Conservation (phyloP, 495 filamentous ascomycete genomes). For the Penicillium atrosanguineum region DNA sequence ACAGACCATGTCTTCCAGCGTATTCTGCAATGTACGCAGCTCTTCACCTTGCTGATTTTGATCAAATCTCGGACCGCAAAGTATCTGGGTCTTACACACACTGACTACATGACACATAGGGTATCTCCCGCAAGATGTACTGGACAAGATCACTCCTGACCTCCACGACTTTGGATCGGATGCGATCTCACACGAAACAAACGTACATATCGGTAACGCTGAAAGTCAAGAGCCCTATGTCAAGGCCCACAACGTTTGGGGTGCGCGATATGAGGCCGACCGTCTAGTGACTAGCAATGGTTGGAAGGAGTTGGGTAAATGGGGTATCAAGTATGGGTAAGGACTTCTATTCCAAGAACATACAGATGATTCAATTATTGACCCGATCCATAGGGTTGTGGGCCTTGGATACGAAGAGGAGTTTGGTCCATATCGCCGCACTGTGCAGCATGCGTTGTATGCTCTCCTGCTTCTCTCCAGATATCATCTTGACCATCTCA, state of each 20-base stretch:
- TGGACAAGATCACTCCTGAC: conserved; percentile 4
- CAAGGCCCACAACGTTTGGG: conserved; percentile 33
- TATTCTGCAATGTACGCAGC: conserved; percentile 11
- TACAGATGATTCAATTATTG: neutral
- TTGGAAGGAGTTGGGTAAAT: conserved; percentile 35
- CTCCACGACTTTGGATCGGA: conserved; percentile 8
- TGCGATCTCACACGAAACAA: conserved; percentile 14
- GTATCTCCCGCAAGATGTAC: conserved; percentile 9
- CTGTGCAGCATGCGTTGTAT: conserved; percentile 32
- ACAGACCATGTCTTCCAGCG: conserved; percentile 11
- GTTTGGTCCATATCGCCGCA: conserved; percentile 36
- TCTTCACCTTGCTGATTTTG: neutral
- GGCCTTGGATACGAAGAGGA: conserved; percentile 35
- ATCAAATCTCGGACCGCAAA: no score
- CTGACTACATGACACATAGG: neutral
- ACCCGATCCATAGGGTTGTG: conserved; percentile 28
- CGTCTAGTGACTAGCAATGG: conserved; percentile 35
- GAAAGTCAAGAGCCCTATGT: conserved; percentile 29
- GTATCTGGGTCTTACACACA: no score
- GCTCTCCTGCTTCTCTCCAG: neutral
- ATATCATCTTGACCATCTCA: conserved; percentile 34
- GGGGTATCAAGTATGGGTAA: conserved; percentile 32
- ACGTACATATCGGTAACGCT: conserved; percentile 18
- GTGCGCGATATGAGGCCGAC: conserved; percentile 28
- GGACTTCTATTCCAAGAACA: neutral